These are phyloP conservation scores for Sporopachydermia quercuum DNA, from an alignment of 805 yeast genomes.

Conservation along the genomic window DNA sequence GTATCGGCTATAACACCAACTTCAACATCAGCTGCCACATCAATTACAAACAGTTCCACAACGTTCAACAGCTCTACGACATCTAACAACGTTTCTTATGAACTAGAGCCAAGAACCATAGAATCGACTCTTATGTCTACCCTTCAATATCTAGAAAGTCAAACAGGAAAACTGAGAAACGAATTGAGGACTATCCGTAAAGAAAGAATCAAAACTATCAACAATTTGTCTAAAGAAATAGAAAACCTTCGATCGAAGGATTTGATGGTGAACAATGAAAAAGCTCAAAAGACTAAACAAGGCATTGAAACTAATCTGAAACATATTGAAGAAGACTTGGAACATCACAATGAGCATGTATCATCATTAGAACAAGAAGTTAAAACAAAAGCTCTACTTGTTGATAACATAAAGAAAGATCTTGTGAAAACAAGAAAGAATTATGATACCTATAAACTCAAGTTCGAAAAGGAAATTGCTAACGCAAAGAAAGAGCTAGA, in stretches of 20 bases:
- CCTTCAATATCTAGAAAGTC: not conserved
- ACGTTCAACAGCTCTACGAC: too few relatives aligned
- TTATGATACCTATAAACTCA: slow-evolving; percentile 6
- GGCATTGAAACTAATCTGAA: not conserved
- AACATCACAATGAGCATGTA: not conserved
- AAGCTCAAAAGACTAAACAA: not conserved
- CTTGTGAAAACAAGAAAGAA: slow-evolving; percentile 3
- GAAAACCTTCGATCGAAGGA: not conserved
- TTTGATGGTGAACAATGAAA: not conserved
- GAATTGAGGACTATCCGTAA: not conserved
- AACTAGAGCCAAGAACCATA: not conserved
- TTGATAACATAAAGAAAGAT: too few relatives aligned
- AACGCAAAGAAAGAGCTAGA: slow-evolving; percentile 11
- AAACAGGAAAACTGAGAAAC: not conserved
- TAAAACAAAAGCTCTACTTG: not conserved
- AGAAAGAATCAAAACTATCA: not conserved
- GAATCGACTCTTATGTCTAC: not conserved
- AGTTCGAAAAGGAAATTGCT: slow-evolving; percentile 8
- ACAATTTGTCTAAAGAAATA: not conserved
- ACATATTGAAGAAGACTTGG: not conserved
- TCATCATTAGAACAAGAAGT: not conserved
- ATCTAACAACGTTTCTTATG: too few relatives aligned
- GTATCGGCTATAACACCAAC: too few relatives aligned
- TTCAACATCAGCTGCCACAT: too few relatives aligned
- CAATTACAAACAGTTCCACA: too few relatives aligned